These are phyloP conservation scores for Tuber borchii DNA, from an alignment of 495 filamentous ascomycete species.

Conservation along the genomic window DNA sequence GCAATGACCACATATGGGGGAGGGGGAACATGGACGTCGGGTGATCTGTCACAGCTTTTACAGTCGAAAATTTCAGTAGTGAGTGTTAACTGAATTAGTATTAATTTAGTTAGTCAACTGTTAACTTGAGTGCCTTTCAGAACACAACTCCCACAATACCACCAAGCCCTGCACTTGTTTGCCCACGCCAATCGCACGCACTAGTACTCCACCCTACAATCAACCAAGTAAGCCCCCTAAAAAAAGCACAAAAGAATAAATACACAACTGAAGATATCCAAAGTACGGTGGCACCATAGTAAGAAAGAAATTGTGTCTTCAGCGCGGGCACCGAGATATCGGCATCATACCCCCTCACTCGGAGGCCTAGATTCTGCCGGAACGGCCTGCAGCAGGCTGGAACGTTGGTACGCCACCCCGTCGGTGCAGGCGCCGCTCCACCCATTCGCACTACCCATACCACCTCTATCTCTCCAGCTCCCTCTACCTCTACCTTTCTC, in stretches of 20 bases:
- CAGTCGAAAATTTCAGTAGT: background rate
- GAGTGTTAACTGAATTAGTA: background rate
- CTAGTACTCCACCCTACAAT: background rate
- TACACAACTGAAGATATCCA: background rate
- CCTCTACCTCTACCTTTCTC: background rate
- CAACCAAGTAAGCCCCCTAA: background rate
- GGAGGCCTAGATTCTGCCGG: background rate
- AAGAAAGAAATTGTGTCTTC: background rate
- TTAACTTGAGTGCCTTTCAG: background rate
- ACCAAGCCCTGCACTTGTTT: background rate
- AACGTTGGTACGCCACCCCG: background rate
- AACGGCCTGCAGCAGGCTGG: background rate
- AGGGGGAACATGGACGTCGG: background rate
- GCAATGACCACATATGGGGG: background rate
- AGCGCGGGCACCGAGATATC: background rate
- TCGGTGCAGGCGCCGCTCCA: background rate
- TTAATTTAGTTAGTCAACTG: background rate
- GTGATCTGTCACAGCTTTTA: background rate
- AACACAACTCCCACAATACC: background rate
- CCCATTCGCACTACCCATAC: background rate
- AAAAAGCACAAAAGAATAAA: background rate
- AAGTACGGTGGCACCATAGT: background rate
- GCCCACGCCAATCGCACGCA: background rate
- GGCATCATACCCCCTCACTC: background rate
- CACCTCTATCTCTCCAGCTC: background rate